Evolutionary conservation across 2,329 filamentous ascomycete species (phyloP), one percentile per base, ranked within the genome.

Genomic region (Myotisia sp.): DNA sequence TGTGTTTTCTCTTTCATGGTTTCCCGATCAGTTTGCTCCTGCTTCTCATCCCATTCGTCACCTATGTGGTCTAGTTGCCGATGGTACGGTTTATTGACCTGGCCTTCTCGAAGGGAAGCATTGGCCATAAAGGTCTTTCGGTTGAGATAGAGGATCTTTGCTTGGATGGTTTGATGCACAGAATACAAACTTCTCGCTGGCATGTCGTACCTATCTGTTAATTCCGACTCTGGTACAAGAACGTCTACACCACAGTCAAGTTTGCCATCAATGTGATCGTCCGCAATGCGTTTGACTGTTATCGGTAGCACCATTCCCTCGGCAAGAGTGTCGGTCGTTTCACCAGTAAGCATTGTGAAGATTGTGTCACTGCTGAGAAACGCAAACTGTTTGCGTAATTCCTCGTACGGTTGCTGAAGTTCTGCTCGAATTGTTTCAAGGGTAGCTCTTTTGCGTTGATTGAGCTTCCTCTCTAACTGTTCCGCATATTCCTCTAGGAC

Each of bases 401-500:
- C 90, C 59, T 98, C 90, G 54, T 93, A 98, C 1, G 90, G 86
- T 13, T 79, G 77, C 49, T 90, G 81, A 33, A 98, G 65, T 58
- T 98, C 90, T 10, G 84, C 86, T 42, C 90, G 81, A 51, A 98
- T 98, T 0, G 85, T 92, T 58, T 98, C 90, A 8, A 98, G 68
- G 1, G 90, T 98, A 1, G 87, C 87, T 38, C 90, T 82, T 65
- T 98, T 98, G 44, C 81, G 76, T 55, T 94, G 86, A 48, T 84
- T 85, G 53, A 93, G 86, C 48, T 93, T 92, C 45, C 73, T 78
- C 62, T 94, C 81, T 43, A 98, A 67, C 62, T 98, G 87, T 50
- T 93, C 84, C 1, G 90, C 90, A 50, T 98, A 98, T 56, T 95
- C 85, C 56, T 98, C 90, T 3, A 98, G 68, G 40, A 94, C 85